These are phyloP conservation scores for Curvularia lunata DNA, from an alignment of 2,329 filamentous ascomycete genomes.

Conservation along the genomic window DNA sequence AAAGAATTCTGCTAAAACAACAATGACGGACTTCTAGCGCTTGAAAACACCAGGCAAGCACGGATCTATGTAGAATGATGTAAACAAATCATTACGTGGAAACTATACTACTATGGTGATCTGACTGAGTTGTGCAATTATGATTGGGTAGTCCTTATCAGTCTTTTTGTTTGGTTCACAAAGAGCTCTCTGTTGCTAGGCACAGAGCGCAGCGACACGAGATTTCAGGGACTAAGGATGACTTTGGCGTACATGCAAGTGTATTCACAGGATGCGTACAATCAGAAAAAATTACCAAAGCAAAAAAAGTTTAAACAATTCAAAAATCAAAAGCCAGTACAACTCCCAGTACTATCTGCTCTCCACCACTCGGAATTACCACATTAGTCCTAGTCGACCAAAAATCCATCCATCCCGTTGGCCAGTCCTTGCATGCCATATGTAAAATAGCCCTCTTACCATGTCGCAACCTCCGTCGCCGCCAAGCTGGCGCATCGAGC, in stretches of 20 bases:
- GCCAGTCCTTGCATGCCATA: background rate
- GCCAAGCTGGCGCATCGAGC: conserved; percentile 12
- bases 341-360: no score
- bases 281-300: background rate
- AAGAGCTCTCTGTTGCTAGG: background rate
- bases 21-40: no score
- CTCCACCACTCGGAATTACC: background rate
- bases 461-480: background rate
- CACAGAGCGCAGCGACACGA: background rate
- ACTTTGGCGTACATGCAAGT: background rate
- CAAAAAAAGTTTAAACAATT: background rate
- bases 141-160: no score
- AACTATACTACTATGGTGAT: no score
- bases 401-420: background rate
- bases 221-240: background rate
- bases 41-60: no score
- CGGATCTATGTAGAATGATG: no score
- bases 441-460: background rate
- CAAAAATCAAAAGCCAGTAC: no score
- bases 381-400: background rate
- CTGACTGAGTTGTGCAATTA: no score
- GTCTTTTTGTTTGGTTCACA: no score
- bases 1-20: no score
- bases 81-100: no score
- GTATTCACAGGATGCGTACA: background rate